Base-by-base conservation (phyloP, 352 stramenopile genomes). In the Phytopythium cucurbitacearum region DNA sequence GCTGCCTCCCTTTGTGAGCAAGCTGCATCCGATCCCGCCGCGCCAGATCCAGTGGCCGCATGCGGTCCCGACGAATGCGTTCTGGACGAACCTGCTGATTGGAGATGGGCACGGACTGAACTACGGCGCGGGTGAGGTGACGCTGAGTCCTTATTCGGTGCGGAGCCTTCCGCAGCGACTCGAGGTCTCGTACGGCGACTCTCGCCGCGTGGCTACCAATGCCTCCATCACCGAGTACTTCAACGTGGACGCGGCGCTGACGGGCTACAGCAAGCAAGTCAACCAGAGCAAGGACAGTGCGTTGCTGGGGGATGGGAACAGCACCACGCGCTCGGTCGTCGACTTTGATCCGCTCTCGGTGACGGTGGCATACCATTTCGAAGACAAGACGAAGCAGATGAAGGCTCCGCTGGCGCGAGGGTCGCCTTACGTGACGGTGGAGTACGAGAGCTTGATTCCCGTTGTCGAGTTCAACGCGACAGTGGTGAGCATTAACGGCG, bases 21-120 rank as follows among this genome's bases (percentile, higher is more conserved):
- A 74, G 39, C 54, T 73, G 28, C 80, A 90, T 56, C 66, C 76
- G 13, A 62, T 89, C n/a, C 61, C 76, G 9, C 81, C 81, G 34
- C 81, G 85, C 43, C 60, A 85, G 42, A 67, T 87, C 39, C 69
- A 76, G 28, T 60, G 65, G 57, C 9, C 56, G 62, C 16, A 28
- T 28, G 69, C 82, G 40, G 69, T 91, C 44, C 90, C 90, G 10
- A 97, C 90, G 16, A 95, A 95, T 47, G 80, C 80, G 34, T 97
- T 92, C 70, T 97, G 88, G 86, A 90, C 85, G 1, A 96, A 96
- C 46, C 52, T 96, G 39, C 72, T 95, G 16, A 73, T 96, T 34
- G 79, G 63, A 37, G 83, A 94, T 50, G 60, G 71, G 39, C 83
- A 94, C 58, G 83, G 79, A 0, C 62, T 88, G 13, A 90, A 90